phyloP scores from a whole-genome alignment of 169 alveolate genomes.

The Plasmodium coatneyi region DNA sequence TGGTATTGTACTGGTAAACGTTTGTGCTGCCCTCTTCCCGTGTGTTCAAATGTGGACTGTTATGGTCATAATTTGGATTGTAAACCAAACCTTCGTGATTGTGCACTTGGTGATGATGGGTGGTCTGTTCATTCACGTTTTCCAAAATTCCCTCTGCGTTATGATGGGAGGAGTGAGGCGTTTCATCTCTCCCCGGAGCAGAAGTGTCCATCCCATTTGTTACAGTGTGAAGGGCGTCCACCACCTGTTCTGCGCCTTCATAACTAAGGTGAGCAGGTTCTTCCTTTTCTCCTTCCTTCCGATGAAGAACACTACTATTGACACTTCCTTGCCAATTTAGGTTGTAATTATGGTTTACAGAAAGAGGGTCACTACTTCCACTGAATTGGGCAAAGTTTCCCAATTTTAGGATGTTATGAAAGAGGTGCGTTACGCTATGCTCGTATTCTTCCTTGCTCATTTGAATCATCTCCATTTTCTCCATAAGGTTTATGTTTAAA shows the following conservation, averaged over 20 bases:
- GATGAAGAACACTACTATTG: neutral
- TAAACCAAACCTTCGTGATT: neutral
- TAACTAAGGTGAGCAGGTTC: neutral
- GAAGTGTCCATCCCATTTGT: neutral
- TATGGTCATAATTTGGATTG: too few relatives aligned
- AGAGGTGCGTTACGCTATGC: slow-evolving; percentile 1
- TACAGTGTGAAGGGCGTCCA: neutral
- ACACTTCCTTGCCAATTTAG: neutral
- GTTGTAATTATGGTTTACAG: neutral
- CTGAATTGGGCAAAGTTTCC: neutral
- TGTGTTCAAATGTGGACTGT: neutral
- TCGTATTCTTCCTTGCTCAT: slow-evolving; percentile 33
- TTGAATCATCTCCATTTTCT: neutral
- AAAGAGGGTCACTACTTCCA: neutral
- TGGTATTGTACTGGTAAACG: neutral
- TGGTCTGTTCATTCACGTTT: neutral
- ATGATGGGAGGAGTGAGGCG: neutral
- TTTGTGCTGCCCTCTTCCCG: neutral
- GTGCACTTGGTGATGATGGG: neutral
- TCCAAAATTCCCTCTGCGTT: neutral
- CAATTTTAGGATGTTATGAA: slow-evolving; percentile 5
- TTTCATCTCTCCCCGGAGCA: neutral
- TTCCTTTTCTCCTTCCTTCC: neutral
- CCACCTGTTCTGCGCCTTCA: neutral
- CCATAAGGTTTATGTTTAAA: slow-evolving; percentile 18